Percentiles rank a stretch among this genome's conserved stretches.
phyloP scores from a whole-genome alignment of 2,329 filamentous ascomycete genomes.

The Trichoderma sp. region DNA sequence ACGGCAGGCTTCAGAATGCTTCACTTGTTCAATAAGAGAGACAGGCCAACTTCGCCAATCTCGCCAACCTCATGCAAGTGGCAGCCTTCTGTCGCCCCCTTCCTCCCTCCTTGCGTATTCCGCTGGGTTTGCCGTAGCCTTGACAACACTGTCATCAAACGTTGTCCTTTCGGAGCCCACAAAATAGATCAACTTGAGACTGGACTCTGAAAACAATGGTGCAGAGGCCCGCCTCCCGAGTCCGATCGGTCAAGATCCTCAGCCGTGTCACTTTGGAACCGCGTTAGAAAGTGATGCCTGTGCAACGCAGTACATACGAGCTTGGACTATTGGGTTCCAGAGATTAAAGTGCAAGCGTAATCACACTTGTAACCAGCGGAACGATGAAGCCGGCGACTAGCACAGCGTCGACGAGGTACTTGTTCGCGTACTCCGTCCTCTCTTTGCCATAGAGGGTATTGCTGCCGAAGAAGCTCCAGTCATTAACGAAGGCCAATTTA shows the following conservation, averaged over 20 bases:
- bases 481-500: not conserved
- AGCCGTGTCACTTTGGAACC: not conserved
- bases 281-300: not conserved
- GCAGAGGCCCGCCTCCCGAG: slow-evolving; percentile 11
- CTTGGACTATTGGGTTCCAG: not conserved
- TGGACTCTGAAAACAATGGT: not conserved
- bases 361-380: not conserved
- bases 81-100: not conserved
- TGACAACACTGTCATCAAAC: slow-evolving; percentile 5
- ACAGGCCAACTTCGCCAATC: not conserved
- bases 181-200: slow-evolving; percentile 11
- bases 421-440: slow-evolving; percentile 12
- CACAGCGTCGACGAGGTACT: not conserved
- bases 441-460: not conserved
- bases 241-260: slow-evolving; percentile 12
- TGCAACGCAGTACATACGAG: not conserved
- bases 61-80: slow-evolving; percentile 1
- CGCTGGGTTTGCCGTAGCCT: not conserved
- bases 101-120: not conserved
- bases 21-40: not conserved
- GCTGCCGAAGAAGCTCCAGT: slow-evolving; percentile 10
- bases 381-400: slow-evolving; percentile 11
- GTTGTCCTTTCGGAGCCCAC: not conserved
- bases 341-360: slow-evolving; percentile 13
- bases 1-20: slow-evolving; percentile 1